Evolutionary conservation across 2,329 filamentous ascomycete genomes (phyloP), one percentile per base, ranked within the genome.

Genomic region (Ophioceras dolichostomum): DNA sequence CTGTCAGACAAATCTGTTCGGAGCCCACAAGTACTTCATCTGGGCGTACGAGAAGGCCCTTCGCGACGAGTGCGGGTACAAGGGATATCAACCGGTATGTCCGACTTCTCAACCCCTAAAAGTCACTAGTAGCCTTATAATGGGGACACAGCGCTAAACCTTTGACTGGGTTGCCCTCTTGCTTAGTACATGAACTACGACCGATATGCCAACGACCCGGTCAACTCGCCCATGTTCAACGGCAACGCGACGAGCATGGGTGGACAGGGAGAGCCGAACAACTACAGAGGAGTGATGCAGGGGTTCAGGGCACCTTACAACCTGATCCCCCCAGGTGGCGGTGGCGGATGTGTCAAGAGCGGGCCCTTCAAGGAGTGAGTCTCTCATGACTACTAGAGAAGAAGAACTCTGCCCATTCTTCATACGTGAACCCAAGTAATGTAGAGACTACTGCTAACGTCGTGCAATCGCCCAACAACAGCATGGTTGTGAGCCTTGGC

Each of bases 111-210:
- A n/a, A n/a, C n/a, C n/a, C n/a, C n/a, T n/a, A n/a, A n/a, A n/a
- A n/a, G n/a, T n/a, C n/a, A n/a, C n/a, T n/a, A n/a, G n/a, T n/a
- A n/a, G n/a, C n/a, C n/a, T n/a, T n/a, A n/a, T n/a, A n/a, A n/a
- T n/a, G n/a, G n/a, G n/a, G n/a, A n/a, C n/a, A n/a, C n/a, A n/a
- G n/a, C n/a, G n/a, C n/a, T n/a, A n/a, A n/a, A n/a, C n/a, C n/a
- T n/a, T n/a, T n/a, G n/a, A n/a, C 32, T 32, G 9, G n/a, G 3
- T 26, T n/a, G n/a, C n/a, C n/a, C n/a, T n/a, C n/a, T n/a, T n/a
- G n/a, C n/a, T 16, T 57, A 62, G 49, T 71, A 69, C 50, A 62
- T 62, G 54, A 69, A 71, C 47, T 73, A 70, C 59, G 62, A 63
- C 14, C 64, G 62, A 42, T 68, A 65, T 49, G 55, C 66, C 1